phyloP scores from a whole-genome alignment of 78 protist genomes.

The Bigelowiella natans region DNA sequence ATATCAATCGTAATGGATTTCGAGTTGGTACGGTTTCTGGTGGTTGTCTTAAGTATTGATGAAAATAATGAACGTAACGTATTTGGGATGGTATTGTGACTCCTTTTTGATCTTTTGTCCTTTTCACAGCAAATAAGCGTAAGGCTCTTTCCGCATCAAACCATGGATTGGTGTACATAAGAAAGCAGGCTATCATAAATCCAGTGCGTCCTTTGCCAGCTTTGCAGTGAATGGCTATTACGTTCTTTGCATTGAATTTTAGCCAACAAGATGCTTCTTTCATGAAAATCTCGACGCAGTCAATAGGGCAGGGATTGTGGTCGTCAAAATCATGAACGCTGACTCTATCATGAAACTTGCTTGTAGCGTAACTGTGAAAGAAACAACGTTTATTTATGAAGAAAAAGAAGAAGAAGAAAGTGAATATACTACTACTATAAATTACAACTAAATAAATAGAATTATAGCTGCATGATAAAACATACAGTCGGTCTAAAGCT shows the following conservation, averaged over 20 bases:
- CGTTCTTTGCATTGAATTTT: background rate
- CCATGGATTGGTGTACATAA: background rate
- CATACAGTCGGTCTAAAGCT: no score
- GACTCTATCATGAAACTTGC: no score
- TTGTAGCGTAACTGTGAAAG: no score
- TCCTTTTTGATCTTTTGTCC: background rate
- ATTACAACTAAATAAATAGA: no score
- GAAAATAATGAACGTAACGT: background rate
- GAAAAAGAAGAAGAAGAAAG: no score
- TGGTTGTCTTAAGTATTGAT: background rate
- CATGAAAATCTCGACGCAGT: background rate
- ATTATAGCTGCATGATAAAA: no score
- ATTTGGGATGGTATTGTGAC: background rate
- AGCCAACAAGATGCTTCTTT: background rate
- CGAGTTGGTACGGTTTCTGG: background rate
- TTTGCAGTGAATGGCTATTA: background rate
- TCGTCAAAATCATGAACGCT: background rate
- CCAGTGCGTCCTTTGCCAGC: background rate
- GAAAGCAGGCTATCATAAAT: background rate
- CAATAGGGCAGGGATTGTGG: background rate
- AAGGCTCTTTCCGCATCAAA: background rate
- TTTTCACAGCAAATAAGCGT: background rate
- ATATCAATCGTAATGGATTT: background rate
- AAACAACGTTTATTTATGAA: no score
- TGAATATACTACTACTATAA: no score